These are phyloP conservation scores for Ophiostoma piceae DNA, from an alignment of 2,329 filamentous ascomycete genomes.

Conservation along the genomic window DNA sequence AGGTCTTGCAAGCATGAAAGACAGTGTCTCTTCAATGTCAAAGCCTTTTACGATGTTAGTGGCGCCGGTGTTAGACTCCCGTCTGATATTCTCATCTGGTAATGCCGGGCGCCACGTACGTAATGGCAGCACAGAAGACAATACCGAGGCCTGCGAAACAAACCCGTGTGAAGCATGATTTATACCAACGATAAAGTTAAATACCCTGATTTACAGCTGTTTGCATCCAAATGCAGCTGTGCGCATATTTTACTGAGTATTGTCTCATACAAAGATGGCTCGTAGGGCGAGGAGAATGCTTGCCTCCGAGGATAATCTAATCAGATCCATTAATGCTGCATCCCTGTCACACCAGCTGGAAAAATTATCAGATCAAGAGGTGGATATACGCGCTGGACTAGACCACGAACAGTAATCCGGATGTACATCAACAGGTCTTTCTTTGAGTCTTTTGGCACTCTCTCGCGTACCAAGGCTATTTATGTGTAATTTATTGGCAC, in stretches of 20 bases:
- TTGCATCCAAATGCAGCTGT: too few species aligned
- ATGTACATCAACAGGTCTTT: background rate
- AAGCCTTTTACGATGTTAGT: background rate
- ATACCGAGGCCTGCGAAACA: too few species aligned
- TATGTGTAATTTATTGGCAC: background rate
- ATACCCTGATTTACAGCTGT: too few species aligned
- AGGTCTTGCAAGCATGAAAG: background rate
- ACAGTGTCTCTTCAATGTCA: background rate
- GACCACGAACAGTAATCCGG: background rate
- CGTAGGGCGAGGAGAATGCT: background rate
- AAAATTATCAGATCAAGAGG: constrained; percentile 1
- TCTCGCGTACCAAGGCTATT: background rate
- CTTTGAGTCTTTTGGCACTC: background rate
- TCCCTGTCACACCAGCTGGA: background rate
- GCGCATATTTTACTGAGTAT: too few species aligned
- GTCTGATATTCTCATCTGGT: background rate
- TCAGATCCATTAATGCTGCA: background rate
- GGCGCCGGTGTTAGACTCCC: background rate
- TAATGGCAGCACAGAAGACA: background rate
- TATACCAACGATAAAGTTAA: too few species aligned
- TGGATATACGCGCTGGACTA: background rate
- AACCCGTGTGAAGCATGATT: too few species aligned
- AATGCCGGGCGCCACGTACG: background rate
- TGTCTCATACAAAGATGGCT: background rate
- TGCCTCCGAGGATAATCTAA: background rate